A percentile compares a stretch with the other conserved stretches of the same genome.
phyloP scores from a whole-genome alignment of 148 eudicot species.

The Spergularia bocconei region DNA sequence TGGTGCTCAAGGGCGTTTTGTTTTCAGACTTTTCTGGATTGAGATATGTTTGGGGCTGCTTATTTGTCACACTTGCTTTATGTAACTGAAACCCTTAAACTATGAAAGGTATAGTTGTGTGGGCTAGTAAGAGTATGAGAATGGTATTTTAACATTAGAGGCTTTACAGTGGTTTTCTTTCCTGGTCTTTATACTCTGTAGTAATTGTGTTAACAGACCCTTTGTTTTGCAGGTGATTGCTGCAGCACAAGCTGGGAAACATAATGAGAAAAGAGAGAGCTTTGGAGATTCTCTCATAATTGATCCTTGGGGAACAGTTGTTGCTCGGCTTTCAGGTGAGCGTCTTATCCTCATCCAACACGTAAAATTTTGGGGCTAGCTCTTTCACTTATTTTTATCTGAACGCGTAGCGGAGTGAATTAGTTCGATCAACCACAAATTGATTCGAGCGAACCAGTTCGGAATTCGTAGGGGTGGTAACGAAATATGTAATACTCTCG shows the following conservation, averaged over 20 bases:
- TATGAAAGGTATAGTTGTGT: too few species aligned
- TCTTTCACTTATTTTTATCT: too few species aligned
- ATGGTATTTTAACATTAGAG: not conserved
- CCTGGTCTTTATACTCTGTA: not conserved
- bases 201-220: slow-evolving; percentile 10
- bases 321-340: slow-evolving; percentile 82
- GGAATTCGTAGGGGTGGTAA: too few species aligned
- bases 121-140: not conserved
- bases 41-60: too few species aligned
- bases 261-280: slow-evolving; percentile 85
- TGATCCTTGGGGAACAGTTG: slow-evolving; percentile 91
- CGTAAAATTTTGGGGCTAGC: too few species aligned
- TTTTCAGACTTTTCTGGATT: too few species aligned
- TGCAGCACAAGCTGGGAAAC: slow-evolving; percentile 96
- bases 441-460: too few species aligned
- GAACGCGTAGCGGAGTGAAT: too few species aligned
- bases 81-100: too few species aligned
- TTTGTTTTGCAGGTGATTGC: slow-evolving; percentile 69
- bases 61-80: too few species aligned
- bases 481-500: not conserved
- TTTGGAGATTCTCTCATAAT: slow-evolving; percentile 85
- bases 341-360: not conserved
- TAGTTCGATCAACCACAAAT: too few species aligned
- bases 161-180: not conserved
- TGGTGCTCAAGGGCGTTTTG: too few species aligned